A percentile compares a stretch with the other conserved stretches of the same genome.
Conservation (phyloP, 441 rosid genomes). For the Iberis amara region DNA sequence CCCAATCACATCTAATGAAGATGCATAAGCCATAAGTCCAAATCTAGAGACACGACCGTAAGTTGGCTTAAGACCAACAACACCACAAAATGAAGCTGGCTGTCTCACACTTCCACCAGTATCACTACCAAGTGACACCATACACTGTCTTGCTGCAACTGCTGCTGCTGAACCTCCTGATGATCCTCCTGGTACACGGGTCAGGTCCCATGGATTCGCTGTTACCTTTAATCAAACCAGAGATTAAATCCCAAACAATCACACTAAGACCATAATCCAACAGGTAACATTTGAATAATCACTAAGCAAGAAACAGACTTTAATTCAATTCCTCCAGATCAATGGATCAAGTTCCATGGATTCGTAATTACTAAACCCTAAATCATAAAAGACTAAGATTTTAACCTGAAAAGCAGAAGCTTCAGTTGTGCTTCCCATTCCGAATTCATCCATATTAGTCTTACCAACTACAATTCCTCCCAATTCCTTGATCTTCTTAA, state of each 20-base stretch:
- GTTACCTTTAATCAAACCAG: constrained; percentile 61
- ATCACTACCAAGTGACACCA: constrained; percentile 90
- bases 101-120: constrained; percentile 97
- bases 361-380: constrained; percentile 26
- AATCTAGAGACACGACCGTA: constrained; percentile 92
- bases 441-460: constrained; percentile 93
- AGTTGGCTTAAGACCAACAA: constrained; percentile 88
- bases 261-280: not conserved
- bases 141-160: constrained; percentile 84
- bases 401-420: constrained; percentile 77
- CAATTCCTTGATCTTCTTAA: constrained; percentile 52
- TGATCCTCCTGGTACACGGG: constrained; percentile 89
- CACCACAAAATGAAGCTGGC: constrained; percentile 93
- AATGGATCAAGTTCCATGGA: constrained; percentile 85
- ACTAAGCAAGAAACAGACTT: too few species aligned
- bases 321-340: too few species aligned
- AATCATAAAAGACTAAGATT: too few species aligned
- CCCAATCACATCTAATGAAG: constrained; percentile 86
- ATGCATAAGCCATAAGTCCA: constrained; percentile 95
- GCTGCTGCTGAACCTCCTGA: constrained; percentile 96
- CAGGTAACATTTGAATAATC: too few species aligned
- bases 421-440: constrained; percentile 95
- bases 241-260: constrained; percentile 37
- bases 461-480: constrained; percentile 83
- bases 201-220: constrained; percentile 84